Conservation (phyloP, 129 eudicot species). For the Flaveria brownii region DNA sequence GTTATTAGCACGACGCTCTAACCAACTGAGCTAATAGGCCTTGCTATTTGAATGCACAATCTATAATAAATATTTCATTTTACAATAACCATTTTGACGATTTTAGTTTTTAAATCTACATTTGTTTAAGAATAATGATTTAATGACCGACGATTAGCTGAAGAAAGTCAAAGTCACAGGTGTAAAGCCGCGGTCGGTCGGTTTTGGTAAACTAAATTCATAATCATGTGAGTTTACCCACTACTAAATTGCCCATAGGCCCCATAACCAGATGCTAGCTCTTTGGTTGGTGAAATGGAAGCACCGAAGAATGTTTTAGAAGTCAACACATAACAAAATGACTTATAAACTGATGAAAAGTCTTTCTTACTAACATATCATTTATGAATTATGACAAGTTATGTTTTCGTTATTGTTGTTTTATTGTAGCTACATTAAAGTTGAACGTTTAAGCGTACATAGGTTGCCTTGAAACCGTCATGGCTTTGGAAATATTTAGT, state of each 20-base stretch:
- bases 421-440: too few relatives aligned
- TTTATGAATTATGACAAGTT: too few relatives aligned
- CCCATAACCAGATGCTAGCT: too few relatives aligned
- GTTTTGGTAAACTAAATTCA: background rate
- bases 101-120: background rate
- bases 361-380: too few relatives aligned
- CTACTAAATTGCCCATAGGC: too few relatives aligned
- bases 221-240: too few relatives aligned
- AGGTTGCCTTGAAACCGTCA: too few relatives aligned
- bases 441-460: too few relatives aligned
- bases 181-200: background rate
- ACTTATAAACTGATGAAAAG: background rate
- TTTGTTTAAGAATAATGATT: background rate
- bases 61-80: too few relatives aligned
- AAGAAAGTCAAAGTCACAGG: background rate
- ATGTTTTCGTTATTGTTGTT: too few relatives aligned
- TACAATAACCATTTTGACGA: too few relatives aligned
- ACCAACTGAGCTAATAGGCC: constrained; percentile 93
- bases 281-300: background rate
- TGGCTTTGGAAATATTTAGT: too few relatives aligned
- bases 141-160: background rate
- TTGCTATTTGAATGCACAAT: fast-evolving
- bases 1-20: constrained; percentile 93
- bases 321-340: background rate
- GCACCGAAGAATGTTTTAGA: background rate